Base-by-base conservation (phyloP, 768 basidiomycete species). In the Cystoderma amianthinum region DNA sequence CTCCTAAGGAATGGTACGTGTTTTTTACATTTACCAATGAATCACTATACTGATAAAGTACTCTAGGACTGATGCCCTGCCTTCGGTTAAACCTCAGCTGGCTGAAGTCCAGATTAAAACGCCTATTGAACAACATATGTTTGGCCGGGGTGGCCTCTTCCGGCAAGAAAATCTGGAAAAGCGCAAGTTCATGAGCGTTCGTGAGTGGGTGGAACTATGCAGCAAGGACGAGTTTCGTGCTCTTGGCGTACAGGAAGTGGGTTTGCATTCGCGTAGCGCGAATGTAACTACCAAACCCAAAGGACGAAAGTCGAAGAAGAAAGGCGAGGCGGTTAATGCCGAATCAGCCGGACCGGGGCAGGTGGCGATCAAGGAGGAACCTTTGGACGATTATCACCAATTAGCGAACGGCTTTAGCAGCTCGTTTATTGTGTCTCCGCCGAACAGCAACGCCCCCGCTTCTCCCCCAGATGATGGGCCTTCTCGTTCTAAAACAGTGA, bases 111-210 rank as follows among this genome's bases (percentile, higher is more conserved):
- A 84, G 58, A 85, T 99, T 45, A 82, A 79, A 63, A 77, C 78
- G 12, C 93, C 96, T 2, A 98, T 98, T 51, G 91, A 93, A 57
- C 95, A 98, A 58, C 80, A 83, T 57, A 91, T 97, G 82, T 64
- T 82, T 30, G 95, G 95, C 6, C 73, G 76, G 41, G 80, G 78
- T 4, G 95, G 95, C 2, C 71, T 94, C 4, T 98, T 91, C 59
- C 79, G 89, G 16, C 84, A 90, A 50, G 79, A 90, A 62, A 98
- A 96, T 56, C 73, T 96, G 54, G 91, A 91, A 65, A 92, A 89
- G 61, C 75, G 87, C 46, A 79, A 79, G 49, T 59, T 77, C 39
- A 82, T 88, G 79, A 91, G 85, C 53, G 79, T 89, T 16, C 80
- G 86, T 41, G 90, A 94, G 60, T 94, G 90, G 90, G 76, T 74